Evolutionary conservation across 768 basidiomycete species (phyloP).

Genomic region (Rhodotorula paludigena): DNA sequence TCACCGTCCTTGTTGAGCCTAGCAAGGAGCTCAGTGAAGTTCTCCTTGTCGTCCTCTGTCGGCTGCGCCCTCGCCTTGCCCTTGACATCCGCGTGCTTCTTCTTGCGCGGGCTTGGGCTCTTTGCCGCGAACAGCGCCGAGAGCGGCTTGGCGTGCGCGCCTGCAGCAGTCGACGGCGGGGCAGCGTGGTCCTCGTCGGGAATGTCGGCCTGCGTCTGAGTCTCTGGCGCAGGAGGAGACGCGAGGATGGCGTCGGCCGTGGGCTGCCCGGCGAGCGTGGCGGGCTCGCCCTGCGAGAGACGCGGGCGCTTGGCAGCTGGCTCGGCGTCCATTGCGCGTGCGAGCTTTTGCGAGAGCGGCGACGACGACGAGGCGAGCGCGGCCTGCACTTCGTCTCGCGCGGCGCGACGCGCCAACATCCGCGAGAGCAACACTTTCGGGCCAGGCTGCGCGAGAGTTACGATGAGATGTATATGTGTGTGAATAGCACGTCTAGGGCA

Average conservation of each 20-base stretch:
- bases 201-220: background rate
- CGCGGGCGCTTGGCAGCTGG: conserved; percentile 16
- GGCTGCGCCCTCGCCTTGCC: conserved; percentile 9
- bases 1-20: conserved; percentile 30
- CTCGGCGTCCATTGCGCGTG: conserved; percentile 9
- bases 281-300: conserved; percentile 3
- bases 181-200: conserved; percentile 38
- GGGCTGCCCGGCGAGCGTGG: conserved; percentile 8
- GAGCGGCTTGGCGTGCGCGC: conserved; percentile 38
- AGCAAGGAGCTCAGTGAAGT: conserved; percentile 35
- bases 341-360: background rate
- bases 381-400: background rate
- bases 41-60: conserved; percentile 19
- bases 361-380: background rate
- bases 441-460: background rate
- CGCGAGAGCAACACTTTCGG: background rate
- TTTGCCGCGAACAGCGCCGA: conserved; percentile 22
- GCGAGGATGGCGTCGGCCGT: conserved; percentile 11
- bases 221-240: background rate
- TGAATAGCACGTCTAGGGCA: no score
- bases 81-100: conserved; percentile 2
- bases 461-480: background rate
- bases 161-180: conserved; percentile 31
- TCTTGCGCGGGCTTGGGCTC: conserved; percentile 20
- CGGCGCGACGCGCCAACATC: background rate